Conservation (phyloP, 768 basidiomycete species). For the Hydnomerulius pinastri region DNA sequence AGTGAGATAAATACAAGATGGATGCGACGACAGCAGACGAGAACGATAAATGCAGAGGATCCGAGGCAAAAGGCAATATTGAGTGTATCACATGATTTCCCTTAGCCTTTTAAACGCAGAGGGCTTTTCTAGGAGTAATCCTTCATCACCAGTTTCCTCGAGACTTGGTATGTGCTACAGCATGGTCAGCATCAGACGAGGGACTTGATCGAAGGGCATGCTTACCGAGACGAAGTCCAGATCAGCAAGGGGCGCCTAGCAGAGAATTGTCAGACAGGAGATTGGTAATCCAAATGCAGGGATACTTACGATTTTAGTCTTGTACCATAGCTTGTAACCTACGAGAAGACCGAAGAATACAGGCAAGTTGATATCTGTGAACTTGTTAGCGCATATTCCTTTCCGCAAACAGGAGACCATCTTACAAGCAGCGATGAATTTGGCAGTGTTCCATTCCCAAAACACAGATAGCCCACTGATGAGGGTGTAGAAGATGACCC, state of each 20-base stretch:
- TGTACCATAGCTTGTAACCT: slow-evolving; percentile 41
- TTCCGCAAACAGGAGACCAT: background rate
- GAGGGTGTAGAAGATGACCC: slow-evolving; percentile 52
- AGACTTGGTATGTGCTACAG: slow-evolving; percentile 62
- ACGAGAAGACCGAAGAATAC: slow-evolving; percentile 48
- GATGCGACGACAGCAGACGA: too few relatives aligned
- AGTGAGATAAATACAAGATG: too few relatives aligned
- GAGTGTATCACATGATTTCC: slow-evolving; percentile 10
- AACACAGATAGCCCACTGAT: slow-evolving; percentile 61
- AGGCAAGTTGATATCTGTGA: slow-evolving; percentile 38
- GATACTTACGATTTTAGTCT: slow-evolving; percentile 21
- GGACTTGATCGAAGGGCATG: background rate
- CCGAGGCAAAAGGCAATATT: too few relatives aligned
- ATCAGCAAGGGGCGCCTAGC: slow-evolving; percentile 35
- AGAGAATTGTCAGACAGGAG: background rate
- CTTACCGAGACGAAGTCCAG: slow-evolving; percentile 74
- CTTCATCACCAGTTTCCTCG: slow-evolving; percentile 62
- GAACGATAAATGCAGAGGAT: too few relatives aligned
- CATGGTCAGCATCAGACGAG: background rate
- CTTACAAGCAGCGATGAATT: slow-evolving; percentile 48
- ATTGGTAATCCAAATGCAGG: background rate
- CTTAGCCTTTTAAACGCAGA: slow-evolving; percentile 1
- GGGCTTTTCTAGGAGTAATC: slow-evolving; percentile 10
- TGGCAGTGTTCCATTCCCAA: slow-evolving; percentile 57
- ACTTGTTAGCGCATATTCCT: background rate